Base-by-base conservation (phyloP, 2,329 filamentous ascomycete species). In the Trichoderma sp. region DNA sequence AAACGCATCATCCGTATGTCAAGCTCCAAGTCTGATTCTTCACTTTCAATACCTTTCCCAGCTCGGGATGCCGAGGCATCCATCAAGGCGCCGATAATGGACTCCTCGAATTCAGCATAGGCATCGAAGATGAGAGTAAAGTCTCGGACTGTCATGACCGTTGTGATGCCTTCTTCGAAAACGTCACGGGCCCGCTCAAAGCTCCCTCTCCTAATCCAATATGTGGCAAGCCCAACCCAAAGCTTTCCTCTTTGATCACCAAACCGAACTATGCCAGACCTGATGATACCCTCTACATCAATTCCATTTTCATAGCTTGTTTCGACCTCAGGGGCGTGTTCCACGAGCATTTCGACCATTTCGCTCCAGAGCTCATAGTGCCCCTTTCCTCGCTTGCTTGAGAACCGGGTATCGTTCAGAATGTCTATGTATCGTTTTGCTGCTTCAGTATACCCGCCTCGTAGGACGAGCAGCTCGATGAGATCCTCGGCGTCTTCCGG, bases 1-100 rank as follows among this genome's bases (percentile, higher is more conserved):
- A 99, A 99, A 68, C 96, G 91, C 88, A 98, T 92, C 94, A 99
- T 97, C 65, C 95, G 91, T 75, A 98, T 94, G 80, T 99, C 97
- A 34, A 99, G 87, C 77, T 98, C 95, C 73, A 97, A 93, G 80
- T 99, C 96, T 12, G 94, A 93, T 73, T 94, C 90, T 74, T 95
- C 90, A 77, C 98, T 92, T 2, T 91, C 81, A 58, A 90, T 87
- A 12, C 92, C 93, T 77, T 94, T 93, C 67, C 94, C 91, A n/a
- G 93, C 90, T 57, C 95, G 91, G 63, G 84, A 83, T 7, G 94
- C 92, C 1, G 95, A 95, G 68, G 93, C 88, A 76, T 98, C 95
- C 91, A 99, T 97, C 76, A 98, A 86, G 62, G 91, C 91, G 15
- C 93, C 92, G 74, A 98, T 97, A 75, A 98, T 92, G 0, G 95